These are phyloP conservation scores for Tricladium varicosporioides DNA, from an alignment of 2,329 filamentous ascomycete genomes.

Conservation along the genomic window DNA sequence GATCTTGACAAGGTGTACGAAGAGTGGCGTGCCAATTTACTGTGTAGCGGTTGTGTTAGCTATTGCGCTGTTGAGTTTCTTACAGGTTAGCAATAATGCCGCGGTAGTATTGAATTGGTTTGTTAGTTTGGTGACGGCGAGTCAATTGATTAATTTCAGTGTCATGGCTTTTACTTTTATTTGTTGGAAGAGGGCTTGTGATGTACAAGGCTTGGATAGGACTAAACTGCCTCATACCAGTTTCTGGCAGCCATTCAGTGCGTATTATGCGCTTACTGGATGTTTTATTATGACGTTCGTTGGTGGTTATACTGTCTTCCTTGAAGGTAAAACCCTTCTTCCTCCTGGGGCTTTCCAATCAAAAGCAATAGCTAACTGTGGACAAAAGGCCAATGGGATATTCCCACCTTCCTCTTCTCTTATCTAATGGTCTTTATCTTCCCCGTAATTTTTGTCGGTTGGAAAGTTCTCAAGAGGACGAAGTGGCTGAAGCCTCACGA, in stretches of 20 bases:
- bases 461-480: conserved; percentile 59
- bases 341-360: too few relatives aligned
- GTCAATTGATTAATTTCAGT: conserved; percentile 53
- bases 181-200: conserved; percentile 52
- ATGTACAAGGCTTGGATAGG: conserved; percentile 43
- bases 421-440: conserved; percentile 59
- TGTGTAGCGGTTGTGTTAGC: conserved; percentile 54
- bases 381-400: conserved; percentile 46
- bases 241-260: conserved; percentile 54
- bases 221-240: conserved; percentile 49
- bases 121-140: conserved; percentile 54
- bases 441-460: conserved; percentile 55
- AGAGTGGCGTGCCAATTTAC: conserved; percentile 57
- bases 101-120: conserved; percentile 62
- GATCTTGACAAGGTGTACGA: conserved; percentile 48
- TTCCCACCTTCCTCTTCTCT: conserved; percentile 60
- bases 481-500: conserved; percentile 51
- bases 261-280: conserved; percentile 50
- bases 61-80: conserved; percentile 58
- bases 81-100: conserved; percentile 56
- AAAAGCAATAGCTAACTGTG: too few relatives aligned
- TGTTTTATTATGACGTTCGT: conserved; percentile 60
- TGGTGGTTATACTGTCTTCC: conserved; percentile 59
- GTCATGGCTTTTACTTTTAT: conserved; percentile 55
- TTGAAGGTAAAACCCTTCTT: conserved; percentile 38